Conservation (phyloP, 1,139 yeast genomes). For the Debaryomyces nepalensis region DNA sequence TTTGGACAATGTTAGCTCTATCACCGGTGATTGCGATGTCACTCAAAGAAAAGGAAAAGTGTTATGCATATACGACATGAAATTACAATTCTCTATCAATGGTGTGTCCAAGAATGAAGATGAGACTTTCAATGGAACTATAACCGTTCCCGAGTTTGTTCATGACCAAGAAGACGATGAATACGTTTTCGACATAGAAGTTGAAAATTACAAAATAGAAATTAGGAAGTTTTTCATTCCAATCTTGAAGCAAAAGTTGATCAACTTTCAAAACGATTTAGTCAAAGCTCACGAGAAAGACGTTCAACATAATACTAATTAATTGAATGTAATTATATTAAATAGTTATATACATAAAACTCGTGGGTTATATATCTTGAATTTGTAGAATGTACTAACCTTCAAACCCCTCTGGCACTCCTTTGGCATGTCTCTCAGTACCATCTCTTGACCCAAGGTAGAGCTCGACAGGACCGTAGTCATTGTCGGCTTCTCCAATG, state of each 20-base stretch:
- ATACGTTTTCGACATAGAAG: constrained; percentile 56
- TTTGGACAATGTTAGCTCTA: constrained; percentile 46
- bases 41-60: constrained; percentile 83
- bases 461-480: constrained; percentile 65
- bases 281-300: constrained; percentile 63
- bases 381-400: constrained; percentile 21
- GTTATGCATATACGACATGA: constrained; percentile 72
- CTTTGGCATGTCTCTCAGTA: constrained; percentile 67
- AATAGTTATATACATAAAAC: constrained; percentile 9
- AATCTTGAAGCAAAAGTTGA: constrained; percentile 48
- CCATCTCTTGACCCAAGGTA: constrained; percentile 63
- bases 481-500: constrained; percentile 39
- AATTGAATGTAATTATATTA: constrained; percentile 5
- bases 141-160: constrained; percentile 66
- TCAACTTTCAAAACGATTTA: constrained; percentile 64
- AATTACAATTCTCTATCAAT: constrained; percentile 50
- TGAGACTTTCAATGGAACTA: constrained; percentile 39
- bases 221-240: constrained; percentile 58
- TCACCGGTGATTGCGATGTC: constrained; percentile 78
- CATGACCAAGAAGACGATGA: constrained; percentile 75
- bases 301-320: constrained; percentile 51
- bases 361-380: constrained; percentile 5
- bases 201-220: constrained; percentile 40
- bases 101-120: constrained; percentile 31
- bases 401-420: constrained; percentile 86